These are phyloP conservation scores for Podila epicladia DNA, from an alignment of 192 early-diverging fungal species.

Conservation along the genomic window DNA sequence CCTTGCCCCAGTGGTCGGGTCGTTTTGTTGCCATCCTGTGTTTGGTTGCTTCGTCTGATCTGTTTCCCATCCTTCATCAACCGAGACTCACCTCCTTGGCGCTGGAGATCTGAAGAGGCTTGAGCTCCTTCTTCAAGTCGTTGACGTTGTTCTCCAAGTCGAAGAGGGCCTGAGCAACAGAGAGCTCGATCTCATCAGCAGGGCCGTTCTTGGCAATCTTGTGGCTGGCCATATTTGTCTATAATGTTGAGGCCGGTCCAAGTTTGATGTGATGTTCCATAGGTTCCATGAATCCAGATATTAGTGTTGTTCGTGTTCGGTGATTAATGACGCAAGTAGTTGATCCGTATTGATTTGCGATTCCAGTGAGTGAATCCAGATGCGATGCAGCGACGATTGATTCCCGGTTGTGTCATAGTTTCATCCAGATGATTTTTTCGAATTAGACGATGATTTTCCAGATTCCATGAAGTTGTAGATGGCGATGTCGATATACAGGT, in stretches of 20 bases:
- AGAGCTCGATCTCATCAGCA: conserved; percentile 87
- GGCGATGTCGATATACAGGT: conserved; percentile 1
- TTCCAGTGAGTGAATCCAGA: no score
- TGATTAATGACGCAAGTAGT: no score
- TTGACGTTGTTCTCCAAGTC: conserved; percentile 96
- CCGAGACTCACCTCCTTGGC: conserved; percentile 89
- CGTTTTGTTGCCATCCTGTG: background rate
- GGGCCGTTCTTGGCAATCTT: conserved; percentile 58
- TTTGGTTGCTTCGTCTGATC: background rate
- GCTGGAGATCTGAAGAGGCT: conserved; percentile 91
- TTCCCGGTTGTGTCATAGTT: background rate
- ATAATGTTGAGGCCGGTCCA: background rate
- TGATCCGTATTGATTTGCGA: no score
- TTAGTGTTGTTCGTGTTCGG: no score
- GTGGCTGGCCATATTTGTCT: conserved; percentile 54
- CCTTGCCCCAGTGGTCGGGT: no score
- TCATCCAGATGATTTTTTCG: background rate
- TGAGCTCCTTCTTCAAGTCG: conserved; percentile 97
- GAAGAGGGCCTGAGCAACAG: conserved; percentile 95
- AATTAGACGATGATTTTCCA: background rate
- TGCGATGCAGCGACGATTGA: no score
- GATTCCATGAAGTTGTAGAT: background rate
- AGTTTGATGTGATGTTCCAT: background rate
- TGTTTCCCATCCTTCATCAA: background rate
- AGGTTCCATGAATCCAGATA: background rate